phyloP scores from a whole-genome alignment of 305 asterid genomes.

The Ajuga reptans region DNA sequence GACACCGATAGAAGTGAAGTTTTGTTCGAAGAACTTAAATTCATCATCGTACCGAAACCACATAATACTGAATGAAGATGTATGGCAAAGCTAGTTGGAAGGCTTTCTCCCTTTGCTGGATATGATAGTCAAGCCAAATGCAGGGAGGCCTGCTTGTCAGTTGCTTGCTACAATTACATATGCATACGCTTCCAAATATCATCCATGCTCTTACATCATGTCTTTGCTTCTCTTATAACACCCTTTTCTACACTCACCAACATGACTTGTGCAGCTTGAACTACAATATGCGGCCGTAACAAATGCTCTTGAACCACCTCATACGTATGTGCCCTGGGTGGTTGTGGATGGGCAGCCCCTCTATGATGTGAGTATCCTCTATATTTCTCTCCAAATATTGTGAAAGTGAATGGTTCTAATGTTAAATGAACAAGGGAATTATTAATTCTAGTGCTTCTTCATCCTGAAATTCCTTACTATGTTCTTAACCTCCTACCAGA shows the following conservation, averaged over 20 bases:
- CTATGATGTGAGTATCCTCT: constrained; percentile 54
- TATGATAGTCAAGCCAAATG: too few species aligned
- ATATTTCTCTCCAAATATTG: background rate
- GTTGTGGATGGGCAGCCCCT: constrained; percentile 83
- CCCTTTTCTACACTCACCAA: constrained; percentile 16
- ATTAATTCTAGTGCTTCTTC: background rate
- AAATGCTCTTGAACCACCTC: constrained; percentile 74
- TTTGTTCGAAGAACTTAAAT: too few species aligned
- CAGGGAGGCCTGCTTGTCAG: too few species aligned
- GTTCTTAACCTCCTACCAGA: too few species aligned
- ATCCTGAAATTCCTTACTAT: background rate
- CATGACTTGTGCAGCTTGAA: constrained; percentile 54
- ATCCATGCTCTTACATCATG: constrained; percentile 1
- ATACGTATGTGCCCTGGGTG: constrained; percentile 83
- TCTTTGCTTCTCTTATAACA: constrained; percentile 11
- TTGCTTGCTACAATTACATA: too few species aligned
- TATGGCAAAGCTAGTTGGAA: too few species aligned
- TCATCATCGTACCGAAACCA: too few species aligned
- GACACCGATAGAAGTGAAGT: too few species aligned
- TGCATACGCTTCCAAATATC: background rate
- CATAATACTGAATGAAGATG: too few species aligned
- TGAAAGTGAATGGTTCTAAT: background rate
- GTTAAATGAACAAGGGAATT: background rate
- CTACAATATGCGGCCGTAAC: constrained; percentile 61
- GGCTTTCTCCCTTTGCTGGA: too few species aligned